Percentiles rank a stretch among this genome's conserved stretches.
Evolutionary conservation across 176 grass and related monocot genomes (phyloP).

Genomic region (Pharus latifolius): DNA sequence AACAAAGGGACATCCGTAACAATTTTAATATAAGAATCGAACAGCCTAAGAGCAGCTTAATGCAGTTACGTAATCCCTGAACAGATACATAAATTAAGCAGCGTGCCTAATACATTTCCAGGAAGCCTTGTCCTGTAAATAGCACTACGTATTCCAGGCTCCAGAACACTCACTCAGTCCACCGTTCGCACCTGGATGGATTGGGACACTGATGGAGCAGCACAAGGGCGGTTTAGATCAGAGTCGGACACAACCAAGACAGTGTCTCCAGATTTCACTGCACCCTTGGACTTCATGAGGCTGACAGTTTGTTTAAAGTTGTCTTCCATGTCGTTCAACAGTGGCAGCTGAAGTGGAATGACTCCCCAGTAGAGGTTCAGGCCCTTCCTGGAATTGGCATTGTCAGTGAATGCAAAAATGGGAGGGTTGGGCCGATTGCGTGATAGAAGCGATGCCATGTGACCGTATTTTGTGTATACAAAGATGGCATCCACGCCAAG

Average conservation of each 20-base stretch:
- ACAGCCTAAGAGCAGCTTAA: not conserved
- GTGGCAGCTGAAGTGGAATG: constrained; percentile 27
- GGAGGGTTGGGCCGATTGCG: constrained; percentile 48
- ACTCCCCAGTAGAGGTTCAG: constrained; percentile 73
- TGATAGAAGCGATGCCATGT: constrained; percentile 50
- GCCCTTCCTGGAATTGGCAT: constrained; percentile 43
- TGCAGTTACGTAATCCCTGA: not conserved
- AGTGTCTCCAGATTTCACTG: constrained; percentile 40
- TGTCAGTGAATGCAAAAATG: constrained; percentile 57
- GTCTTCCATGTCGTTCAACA: constrained; percentile 40
- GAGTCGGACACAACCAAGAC: constrained; percentile 48
- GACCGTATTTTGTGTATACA: constrained; percentile 67
- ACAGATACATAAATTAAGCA: not conserved
- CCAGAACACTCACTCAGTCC: constrained; percentile 4
- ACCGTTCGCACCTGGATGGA: constrained; percentile 54
- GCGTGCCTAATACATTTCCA: not conserved
- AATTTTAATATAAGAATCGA: not conserved
- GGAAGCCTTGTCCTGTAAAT: not conserved
- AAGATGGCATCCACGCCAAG: constrained; percentile 63
- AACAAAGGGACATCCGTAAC: not conserved
- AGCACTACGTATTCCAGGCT: not conserved
- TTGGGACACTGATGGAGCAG: constrained; percentile 29
- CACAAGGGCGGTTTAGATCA: constrained; percentile 34
- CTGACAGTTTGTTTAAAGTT: constrained; percentile 39
- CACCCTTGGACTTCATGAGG: constrained; percentile 40